Evolutionary conservation across 2,329 filamentous ascomycete species (phyloP), one percentile per base, ranked within the genome.

Genomic region (Penicillium oxalicum): DNA sequence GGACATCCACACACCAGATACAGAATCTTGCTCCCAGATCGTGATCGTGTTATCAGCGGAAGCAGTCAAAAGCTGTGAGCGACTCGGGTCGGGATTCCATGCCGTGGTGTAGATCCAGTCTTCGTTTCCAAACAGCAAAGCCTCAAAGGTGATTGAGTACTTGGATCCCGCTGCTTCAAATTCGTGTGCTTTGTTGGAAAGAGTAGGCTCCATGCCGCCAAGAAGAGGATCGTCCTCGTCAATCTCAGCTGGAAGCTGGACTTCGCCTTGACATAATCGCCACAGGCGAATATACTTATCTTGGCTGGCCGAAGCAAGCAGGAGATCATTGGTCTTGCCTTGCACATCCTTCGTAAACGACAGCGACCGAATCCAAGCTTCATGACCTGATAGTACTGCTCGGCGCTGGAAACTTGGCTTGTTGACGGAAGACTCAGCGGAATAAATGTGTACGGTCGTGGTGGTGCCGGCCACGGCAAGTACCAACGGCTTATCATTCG

Each of bases 211-310:
- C 43, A 71, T 61, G 11, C 63, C 66, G 40, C 64, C 64, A 28
- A 71, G 53, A 25, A 71, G 50, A 34, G 64, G 56, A 44, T 70
- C 70, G 5, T 66, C 63, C n/a, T 65, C 61, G 46, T 63, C 64
- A 34, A 58, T 54, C 2, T 56, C 50, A 6, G 76, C 71, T 1
- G 84, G 82, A 1, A 87, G 70, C 32, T 42, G 48, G 27, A 83
- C 80, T 50, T 79, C 78, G 32, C 88, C 88, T 52, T 80, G 75
- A 55, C 87, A 87, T 33, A 98, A 73, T 49, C 91, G 82, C 93
- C 93, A 98, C 33, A 98, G 79, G 36, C 93, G 86, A 50, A 97
- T 85, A 62, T 97, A 98, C 71, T 95, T 96, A 70, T 98, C 93
- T 68, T 98, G 93, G 65, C 91, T 97, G 24, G 91, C 91, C 9